Evolutionary conservation across 1,284 basidiomycete species (phyloP).

Genomic region (Sanghuangporus baumii): DNA sequence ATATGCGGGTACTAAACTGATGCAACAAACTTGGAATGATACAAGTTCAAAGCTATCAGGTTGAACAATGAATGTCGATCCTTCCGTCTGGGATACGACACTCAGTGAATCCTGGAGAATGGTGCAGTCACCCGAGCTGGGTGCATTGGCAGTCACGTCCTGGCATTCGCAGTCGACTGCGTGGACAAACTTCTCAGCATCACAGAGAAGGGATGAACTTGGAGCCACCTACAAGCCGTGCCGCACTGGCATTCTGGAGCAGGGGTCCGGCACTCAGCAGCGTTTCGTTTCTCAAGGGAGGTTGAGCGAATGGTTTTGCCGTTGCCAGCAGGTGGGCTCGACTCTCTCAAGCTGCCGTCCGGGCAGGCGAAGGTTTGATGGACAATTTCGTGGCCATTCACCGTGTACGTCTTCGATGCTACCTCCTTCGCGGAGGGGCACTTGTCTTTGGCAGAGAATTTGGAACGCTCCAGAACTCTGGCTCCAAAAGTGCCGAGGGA

Average conservation of each 20-base stretch:
- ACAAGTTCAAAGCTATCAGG: conserved; percentile 24
- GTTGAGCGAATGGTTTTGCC: conserved; percentile 2
- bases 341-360: conserved; percentile 1
- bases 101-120: conserved; percentile 7
- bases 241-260: conserved; percentile 21
- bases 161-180: conserved; percentile 19
- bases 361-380: conserved; percentile 14
- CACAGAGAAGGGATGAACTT: background rate
- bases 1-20: background rate
- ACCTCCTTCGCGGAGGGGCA: conserved; percentile 15
- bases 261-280: conserved; percentile 13
- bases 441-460: conserved; percentile 13
- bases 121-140: conserved; percentile 24
- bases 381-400: conserved; percentile 6
- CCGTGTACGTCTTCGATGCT: conserved; percentile 1
- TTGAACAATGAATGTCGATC: conserved; percentile 25
- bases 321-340: background rate
- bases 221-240: conserved; percentile 20
- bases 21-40: conserved; percentile 19
- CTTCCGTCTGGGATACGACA: conserved; percentile 24
- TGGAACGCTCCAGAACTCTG: conserved; percentile 8
- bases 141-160: conserved; percentile 21
- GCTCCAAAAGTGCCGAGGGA: conserved; percentile 12
- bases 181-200: background rate
- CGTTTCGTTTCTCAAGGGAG: conserved; percentile 12